These are phyloP conservation scores for Pseudogymnoascus pannorum DNA, from an alignment of 2,329 filamentous ascomycete species.

Conservation along the genomic window DNA sequence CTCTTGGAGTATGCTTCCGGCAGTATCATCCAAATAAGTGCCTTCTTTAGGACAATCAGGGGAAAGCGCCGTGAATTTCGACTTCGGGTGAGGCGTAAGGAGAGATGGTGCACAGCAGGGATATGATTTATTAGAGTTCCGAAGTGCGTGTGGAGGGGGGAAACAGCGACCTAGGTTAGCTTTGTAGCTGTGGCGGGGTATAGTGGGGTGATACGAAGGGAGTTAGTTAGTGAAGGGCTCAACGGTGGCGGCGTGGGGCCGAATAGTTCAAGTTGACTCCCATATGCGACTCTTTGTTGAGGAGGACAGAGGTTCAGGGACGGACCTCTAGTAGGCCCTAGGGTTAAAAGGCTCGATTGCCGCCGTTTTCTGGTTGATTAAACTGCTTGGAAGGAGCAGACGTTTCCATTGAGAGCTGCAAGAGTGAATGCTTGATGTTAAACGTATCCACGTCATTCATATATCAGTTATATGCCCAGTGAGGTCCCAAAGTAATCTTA, in stretches of 20 bases:
- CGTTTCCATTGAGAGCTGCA: conserved; percentile 35
- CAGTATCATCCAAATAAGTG: conserved; percentile 14
- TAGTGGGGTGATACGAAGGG: conserved; percentile 30
- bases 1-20: conserved; percentile 20
- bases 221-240: conserved; percentile 44
- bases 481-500: conserved; percentile 53
- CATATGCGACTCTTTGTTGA: conserved; percentile 73
- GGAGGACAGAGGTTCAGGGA: conserved; percentile 56
- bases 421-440: conserved; percentile 53
- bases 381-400: neutral
- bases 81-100: conserved; percentile 42
- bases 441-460: conserved; percentile 57
- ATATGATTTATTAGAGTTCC: conserved; percentile 41
- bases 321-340: conserved; percentile 20
- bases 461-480: conserved; percentile 50
- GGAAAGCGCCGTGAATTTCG: neutral
- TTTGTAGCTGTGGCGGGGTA: conserved; percentile 38
- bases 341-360: neutral
- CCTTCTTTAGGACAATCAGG: conserved; percentile 30
- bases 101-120: conserved; percentile 45
- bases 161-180: conserved; percentile 57
- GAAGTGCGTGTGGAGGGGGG: conserved; percentile 58
- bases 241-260: conserved; percentile 58
- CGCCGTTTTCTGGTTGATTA: neutral
- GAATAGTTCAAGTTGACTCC: conserved; percentile 64